A percentile compares a stretch with the other conserved stretches of the same genome.
Conservation (phyloP, 2,329 filamentous ascomycete genomes). For the Cordyceps militaris region DNA sequence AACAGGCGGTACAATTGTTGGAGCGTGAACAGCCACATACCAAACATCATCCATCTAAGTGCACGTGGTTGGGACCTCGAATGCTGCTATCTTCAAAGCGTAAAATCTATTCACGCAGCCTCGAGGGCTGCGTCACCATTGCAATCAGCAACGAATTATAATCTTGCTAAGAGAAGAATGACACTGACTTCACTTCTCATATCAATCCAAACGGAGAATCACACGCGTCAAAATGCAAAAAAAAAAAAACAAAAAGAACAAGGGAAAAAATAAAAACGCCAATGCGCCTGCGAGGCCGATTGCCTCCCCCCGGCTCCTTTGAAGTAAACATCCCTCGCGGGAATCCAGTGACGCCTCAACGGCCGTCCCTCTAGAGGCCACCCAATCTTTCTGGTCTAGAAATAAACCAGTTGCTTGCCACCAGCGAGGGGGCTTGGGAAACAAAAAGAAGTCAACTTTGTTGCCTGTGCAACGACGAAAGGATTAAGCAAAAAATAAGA, state of each 20-base stretch:
- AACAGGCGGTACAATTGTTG: too few relatives aligned
- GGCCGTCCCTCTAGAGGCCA: constrained; percentile 1
- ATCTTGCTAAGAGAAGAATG: constrained; percentile 3
- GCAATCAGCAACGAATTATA: constrained; percentile 6
- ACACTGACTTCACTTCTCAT: constrained; percentile 3
- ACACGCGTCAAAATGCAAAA: constrained; percentile 6
- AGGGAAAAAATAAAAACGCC: background rate
- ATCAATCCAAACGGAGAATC: constrained; percentile 8
- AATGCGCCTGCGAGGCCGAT: constrained; percentile 1
- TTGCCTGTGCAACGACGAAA: background rate
- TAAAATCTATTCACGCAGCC: constrained; percentile 40
- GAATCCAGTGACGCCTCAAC: background rate
- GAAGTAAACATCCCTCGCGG: constrained; percentile 11
- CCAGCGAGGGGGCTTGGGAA: background rate
- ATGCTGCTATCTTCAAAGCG: constrained; percentile 9
- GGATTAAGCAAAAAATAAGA: background rate
- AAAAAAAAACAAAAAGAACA: background rate
- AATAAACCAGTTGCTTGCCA: background rate
- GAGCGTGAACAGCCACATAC: background rate
- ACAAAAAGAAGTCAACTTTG: background rate
- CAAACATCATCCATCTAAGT: too few relatives aligned
- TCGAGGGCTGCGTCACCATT: constrained; percentile 40
- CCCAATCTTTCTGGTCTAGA: background rate
- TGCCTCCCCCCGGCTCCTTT: background rate
- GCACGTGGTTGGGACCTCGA: too few relatives aligned